phyloP scores from a whole-genome alignment of 2,329 filamentous ascomycete species.

The Triangularia setosa region DNA sequence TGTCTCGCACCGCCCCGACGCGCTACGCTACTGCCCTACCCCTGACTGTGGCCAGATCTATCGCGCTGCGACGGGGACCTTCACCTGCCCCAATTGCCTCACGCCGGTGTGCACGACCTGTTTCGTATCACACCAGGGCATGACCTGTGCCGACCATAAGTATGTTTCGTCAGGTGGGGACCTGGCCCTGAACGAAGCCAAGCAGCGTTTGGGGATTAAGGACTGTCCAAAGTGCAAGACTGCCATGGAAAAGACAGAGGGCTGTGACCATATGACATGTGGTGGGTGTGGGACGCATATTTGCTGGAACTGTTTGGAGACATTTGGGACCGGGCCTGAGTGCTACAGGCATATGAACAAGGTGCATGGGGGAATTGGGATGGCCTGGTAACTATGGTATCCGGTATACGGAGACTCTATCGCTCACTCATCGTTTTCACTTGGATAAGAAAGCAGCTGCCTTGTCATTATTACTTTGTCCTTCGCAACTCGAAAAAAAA shows the following conservation, averaged over 20 bases:
- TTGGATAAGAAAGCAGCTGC: too few species aligned
- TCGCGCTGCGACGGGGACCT: constrained; percentile 26
- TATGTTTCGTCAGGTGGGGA: constrained; percentile 27
- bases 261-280: constrained; percentile 47
- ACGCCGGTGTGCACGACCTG: constrained; percentile 35
- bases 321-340: constrained; percentile 27
- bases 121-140: constrained; percentile 31
- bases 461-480: too few species aligned
- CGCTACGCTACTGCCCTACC: constrained; percentile 39
- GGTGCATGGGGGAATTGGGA: constrained; percentile 18
- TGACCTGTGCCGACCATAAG: constrained; percentile 35
- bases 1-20: constrained; percentile 30
- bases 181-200: constrained; percentile 29
- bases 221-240: constrained; percentile 40
- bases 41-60: constrained; percentile 43
- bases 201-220: constrained; percentile 36
- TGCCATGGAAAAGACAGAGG: constrained; percentile 39
- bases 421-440: too few species aligned
- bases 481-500: too few species aligned
- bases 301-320: constrained; percentile 45
- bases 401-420: too few species aligned
- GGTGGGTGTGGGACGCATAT: constrained; percentile 39
- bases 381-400: too few species aligned
- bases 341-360: constrained; percentile 30
- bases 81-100: constrained; percentile 38